Evolutionary conservation across 495 filamentous ascomycete genomes (phyloP).

Genomic region (Penicillium argentinense): DNA sequence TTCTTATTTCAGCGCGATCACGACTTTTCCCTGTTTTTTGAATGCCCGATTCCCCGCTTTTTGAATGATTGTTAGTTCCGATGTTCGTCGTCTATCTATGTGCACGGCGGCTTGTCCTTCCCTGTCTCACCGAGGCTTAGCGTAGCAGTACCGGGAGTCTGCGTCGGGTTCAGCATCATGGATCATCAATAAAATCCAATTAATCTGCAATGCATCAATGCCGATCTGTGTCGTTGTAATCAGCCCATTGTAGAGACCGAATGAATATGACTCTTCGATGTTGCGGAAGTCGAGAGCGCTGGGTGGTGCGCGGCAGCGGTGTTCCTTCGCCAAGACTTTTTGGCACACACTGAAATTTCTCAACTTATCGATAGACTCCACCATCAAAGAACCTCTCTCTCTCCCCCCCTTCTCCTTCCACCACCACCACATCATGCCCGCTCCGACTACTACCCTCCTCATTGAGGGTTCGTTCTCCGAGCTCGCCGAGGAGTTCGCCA

Average conservation of each 20-base stretch:
- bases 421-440: constrained; percentile 45
- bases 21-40: constrained; percentile 5
- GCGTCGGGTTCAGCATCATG: constrained; percentile 1
- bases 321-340: constrained; percentile 45
- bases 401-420: constrained; percentile 25
- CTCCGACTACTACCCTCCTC: constrained; percentile 64
- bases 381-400: constrained; percentile 38
- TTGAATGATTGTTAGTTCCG: constrained; percentile 10
- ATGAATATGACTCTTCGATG: too few relatives aligned
- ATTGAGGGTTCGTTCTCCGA: constrained; percentile 91
- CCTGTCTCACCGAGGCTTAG: constrained; percentile 17
- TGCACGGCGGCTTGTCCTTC: constrained; percentile 18
- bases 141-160: constrained; percentile 8
- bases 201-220: too few relatives aligned
- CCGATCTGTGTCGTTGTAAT: too few relatives aligned
- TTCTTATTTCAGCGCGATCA: constrained; percentile 20
- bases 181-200: neutral
- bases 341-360: constrained; percentile 51
- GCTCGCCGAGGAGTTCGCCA: constrained; percentile 83
- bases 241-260: too few relatives aligned
- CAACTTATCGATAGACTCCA: constrained; percentile 46
- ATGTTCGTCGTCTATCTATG: constrained; percentile 22
- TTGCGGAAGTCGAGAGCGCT: neutral
- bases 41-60: constrained; percentile 25
- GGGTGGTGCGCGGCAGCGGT: constrained; percentile 7